Percentiles rank a stretch among this genome's conserved stretches.
phyloP scores from a whole-genome alignment of 2,329 filamentous ascomycete genomes.

The Aspergillus phoenicis region DNA sequence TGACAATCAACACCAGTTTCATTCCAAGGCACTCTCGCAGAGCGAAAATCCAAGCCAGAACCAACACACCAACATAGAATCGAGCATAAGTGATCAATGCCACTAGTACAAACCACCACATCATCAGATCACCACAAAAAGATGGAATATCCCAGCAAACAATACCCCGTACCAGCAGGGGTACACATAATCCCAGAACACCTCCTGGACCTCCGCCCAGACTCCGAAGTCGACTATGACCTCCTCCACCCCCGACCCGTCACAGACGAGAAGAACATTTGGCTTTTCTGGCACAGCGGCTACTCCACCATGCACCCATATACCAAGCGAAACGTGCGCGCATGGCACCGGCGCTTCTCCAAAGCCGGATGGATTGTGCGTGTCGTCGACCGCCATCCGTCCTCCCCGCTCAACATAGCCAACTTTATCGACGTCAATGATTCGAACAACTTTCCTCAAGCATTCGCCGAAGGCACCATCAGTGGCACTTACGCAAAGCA shows the following conservation, averaged over 20 bases:
- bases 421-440: slow-evolving; percentile 1
- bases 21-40: fast-evolving
- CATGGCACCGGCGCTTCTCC: slow-evolving; percentile 9
- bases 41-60: neutral
- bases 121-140: neutral
- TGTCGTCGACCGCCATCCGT: neutral
- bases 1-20: neutral
- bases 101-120: neutral
- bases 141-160: neutral
- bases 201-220: neutral
- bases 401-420: neutral
- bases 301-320: slow-evolving; percentile 8
- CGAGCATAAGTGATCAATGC: neutral
- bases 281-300: slow-evolving; percentile 10
- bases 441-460: neutral
- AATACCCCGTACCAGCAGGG: neutral
- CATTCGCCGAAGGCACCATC: slow-evolving; percentile 5
- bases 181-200: neutral
- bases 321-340: slow-evolving; percentile 9
- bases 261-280: slow-evolving; percentile 7
- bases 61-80: neutral
- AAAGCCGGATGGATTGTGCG: slow-evolving; percentile 6
- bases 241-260: neutral
- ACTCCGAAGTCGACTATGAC: slow-evolving; percentile 2
- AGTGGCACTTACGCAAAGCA: slow-evolving; percentile 3